Evolutionary conservation across 2,329 filamentous ascomycete species (phyloP), one percentile per base, ranked within the genome.

Genomic region (Lachnum nothofagi): DNA sequence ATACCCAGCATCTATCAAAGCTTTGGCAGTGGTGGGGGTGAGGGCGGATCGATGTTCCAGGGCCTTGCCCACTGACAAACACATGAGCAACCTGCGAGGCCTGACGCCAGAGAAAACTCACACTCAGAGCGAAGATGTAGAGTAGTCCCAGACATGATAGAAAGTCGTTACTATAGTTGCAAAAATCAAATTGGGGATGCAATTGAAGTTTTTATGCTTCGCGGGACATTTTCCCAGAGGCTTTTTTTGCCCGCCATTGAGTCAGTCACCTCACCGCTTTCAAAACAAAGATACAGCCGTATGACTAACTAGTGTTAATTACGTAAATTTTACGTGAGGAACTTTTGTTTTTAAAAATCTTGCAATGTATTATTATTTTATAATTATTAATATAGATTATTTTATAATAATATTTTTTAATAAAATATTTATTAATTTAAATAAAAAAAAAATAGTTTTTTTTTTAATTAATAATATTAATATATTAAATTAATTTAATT

Each of bases 1-100:
- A 66, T 87, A 88, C 53, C 85, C 85, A 34, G 82, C 83, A 55
- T 86, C 77, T 46, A 87, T 71, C 45, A 88, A 76, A 44, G 74
- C 73, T 68, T 82, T 80, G 57, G 77, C 70, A 34, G 74, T 78
- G 17, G 58, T 59, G 23, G 56, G 61, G 33, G 62, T 67, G 56
- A 68, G 62, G 51, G 68, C 68, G 48, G 67, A 69, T 44, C 68
- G 60, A 55, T 70, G 67, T 58, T 70, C 68, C 44, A 70, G 62
- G 45, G 67, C 65, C 54, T 70, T 71, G 49, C 65, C 67, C 67
- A 60, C 60, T 63, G 52, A 54, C 22, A 48, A 55, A 42, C 52
- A 53, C 55, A 58, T 62, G 59, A 63, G 56, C 51, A 62, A 48
- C 9, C 51, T 48, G 44, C 55, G 47, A 7, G 59, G 51, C 53